A percentile compares a stretch with the other conserved stretches of the same genome.
These are phyloP conservation scores for Saccharomycopsis sp. DNA, from an alignment of 805 yeast species.

Conservation along the genomic window DNA sequence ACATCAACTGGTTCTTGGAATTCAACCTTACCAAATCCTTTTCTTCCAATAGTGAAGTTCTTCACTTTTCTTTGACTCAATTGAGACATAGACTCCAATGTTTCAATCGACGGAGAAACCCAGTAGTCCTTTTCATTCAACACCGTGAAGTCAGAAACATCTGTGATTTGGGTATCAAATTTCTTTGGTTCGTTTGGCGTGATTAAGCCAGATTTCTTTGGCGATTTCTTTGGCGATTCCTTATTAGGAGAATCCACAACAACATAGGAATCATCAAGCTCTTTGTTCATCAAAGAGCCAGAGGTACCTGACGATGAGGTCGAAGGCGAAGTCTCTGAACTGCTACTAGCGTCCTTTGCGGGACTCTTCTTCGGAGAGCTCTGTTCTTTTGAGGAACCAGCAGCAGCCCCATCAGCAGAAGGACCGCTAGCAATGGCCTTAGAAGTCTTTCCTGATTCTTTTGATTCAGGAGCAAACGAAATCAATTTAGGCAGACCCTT, in stretches of 20 bases:
- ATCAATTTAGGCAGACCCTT: background rate
- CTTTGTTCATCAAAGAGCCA: background rate
- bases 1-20: slow-evolving; percentile 81
- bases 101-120: slow-evolving; percentile 70
- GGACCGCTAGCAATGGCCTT: no score
- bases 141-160: slow-evolving; percentile 35
- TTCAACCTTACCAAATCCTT: slow-evolving; percentile 68
- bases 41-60: slow-evolving; percentile 71
- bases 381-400: background rate
- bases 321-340: background rate
- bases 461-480: slow-evolving; percentile 2
- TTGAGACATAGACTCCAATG: slow-evolving; percentile 52
- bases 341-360: background rate
- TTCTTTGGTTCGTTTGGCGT: background rate
- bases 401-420: background rate
- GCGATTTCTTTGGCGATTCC: background rate
- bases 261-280: background rate
- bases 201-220: background rate
- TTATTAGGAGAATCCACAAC: background rate
- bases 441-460: background rate
- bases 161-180: slow-evolving; percentile 20
- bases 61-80: slow-evolving; percentile 57
- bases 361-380: background rate
- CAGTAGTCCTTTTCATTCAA: slow-evolving; percentile 74
- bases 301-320: background rate